These are phyloP conservation scores for Boletus bicolor DNA, from an alignment of 768 basidiomycete genomes.

Conservation along the genomic window DNA sequence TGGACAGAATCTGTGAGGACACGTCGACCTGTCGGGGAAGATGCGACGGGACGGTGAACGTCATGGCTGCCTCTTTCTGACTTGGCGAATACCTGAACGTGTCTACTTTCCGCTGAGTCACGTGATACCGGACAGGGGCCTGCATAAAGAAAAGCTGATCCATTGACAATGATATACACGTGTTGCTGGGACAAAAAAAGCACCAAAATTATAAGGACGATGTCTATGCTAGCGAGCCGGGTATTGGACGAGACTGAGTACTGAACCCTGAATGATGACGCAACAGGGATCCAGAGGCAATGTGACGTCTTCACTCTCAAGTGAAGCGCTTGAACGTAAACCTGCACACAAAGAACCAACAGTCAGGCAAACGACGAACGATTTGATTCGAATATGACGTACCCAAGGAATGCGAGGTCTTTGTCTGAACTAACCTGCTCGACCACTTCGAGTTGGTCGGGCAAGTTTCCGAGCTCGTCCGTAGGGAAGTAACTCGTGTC, in stretches of 20 bases:
- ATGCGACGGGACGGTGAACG: slow-evolving; percentile 70
- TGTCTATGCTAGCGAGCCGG: slow-evolving; percentile 29
- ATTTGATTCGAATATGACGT: slow-evolving; percentile 18
- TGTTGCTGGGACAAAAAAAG: slow-evolving; percentile 17
- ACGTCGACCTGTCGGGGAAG: slow-evolving; percentile 70
- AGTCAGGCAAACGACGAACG: slow-evolving; percentile 1
- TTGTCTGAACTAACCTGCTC: slow-evolving; percentile 65
- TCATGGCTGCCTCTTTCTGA: slow-evolving; percentile 43
- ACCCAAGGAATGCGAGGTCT: slow-evolving; percentile 67
- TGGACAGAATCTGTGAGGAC: slow-evolving; percentile 67
- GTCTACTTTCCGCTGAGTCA: slow-evolving; percentile 9
- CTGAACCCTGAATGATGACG: background rate
- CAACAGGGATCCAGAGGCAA: background rate
- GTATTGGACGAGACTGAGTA: slow-evolving; percentile 20
- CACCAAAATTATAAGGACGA: slow-evolving; percentile 26
- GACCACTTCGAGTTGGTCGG: slow-evolving; percentile 56
- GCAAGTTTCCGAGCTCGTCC: slow-evolving; percentile 78
- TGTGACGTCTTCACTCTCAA: slow-evolving; percentile 8
- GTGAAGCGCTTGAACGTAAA: slow-evolving; percentile 84
- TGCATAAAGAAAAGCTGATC: background rate
- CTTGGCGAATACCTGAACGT: slow-evolving; percentile 2
- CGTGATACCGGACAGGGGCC: slow-evolving; percentile 8
- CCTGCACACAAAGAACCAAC: slow-evolving; percentile 34
- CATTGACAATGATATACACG: slow-evolving; percentile 19
- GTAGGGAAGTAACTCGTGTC: slow-evolving; percentile 98